Evolutionary conservation across 345 rosid genomes (phyloP), one percentile per base, ranked within the genome.

Genomic region (Salix caprea): DNA sequence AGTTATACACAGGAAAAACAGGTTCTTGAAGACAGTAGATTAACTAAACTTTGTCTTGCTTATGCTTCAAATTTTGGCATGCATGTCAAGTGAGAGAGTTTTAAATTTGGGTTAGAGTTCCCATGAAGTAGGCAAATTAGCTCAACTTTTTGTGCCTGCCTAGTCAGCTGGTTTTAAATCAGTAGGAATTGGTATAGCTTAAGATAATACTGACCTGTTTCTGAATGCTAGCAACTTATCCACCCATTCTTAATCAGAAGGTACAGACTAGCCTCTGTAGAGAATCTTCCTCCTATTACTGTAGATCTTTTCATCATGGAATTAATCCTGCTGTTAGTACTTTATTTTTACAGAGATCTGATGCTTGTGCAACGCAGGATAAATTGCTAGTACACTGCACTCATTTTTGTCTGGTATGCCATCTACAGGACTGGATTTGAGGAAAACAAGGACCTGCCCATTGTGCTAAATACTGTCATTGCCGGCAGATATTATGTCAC

Each of bases 371-470:
- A 56, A 61, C 69, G 74, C 74, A 37, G 79, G 54, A 71, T 65
- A 40, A 72, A 74, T 58, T 16, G 50, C 52, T 61, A 71, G 28
- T 83, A 75, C 67, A 39, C 78, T 78, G 39, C 74, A 66, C 76
- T 79, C 30, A 70, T 72, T n/a, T 58, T 46, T 76, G 19, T 74
- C 12, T 40, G 44, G 44, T 40, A 37, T 71, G 83, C 73, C 68
- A 69, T 81, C 72, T 81, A 66, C 92, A 94, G 96, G 94, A 96
- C 99, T 62, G 99, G 99, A 67, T 96, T 93, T 23, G 99, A 96
- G 90, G 98, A 84, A 77, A 87, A 84, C 79, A 96, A 90, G 84
- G 98, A 96, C 77, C 80, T 96, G 48, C 96, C 92, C 3, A 86
- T 96, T 19, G 86, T 88, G 66, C 76, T 93, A 56, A 90, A 96